Percentiles rank a stretch among this genome's conserved stretches.
phyloP scores from a whole-genome alignment of 371 early-diverging fungal genomes.

The Circinella umbellata region DNA sequence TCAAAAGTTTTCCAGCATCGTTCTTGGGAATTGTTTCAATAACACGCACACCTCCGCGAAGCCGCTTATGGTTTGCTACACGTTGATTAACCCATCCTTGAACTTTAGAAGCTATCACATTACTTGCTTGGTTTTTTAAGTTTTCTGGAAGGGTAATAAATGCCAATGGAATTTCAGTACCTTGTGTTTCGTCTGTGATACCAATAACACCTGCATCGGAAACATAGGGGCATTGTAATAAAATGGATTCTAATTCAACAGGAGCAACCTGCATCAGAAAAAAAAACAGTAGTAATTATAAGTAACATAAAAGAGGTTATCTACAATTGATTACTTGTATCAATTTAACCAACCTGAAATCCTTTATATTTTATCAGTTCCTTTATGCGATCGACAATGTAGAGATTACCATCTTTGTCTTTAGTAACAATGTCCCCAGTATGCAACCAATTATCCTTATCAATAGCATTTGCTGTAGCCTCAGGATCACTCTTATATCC shows the following conservation, averaged over 20 bases:
- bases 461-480: conserved; percentile 72
- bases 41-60: conserved; percentile 79
- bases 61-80: conserved; percentile 71
- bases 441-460: conserved; percentile 76
- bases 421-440: conserved; percentile 84
- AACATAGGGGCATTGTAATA: conserved; percentile 69
- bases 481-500: conserved; percentile 71
- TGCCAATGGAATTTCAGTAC: conserved; percentile 82
- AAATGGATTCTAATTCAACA: conserved; percentile 78
- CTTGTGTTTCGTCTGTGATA: conserved; percentile 48
- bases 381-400: conserved; percentile 71
- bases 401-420: conserved; percentile 63
- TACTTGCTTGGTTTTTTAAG: conserved; percentile 23
- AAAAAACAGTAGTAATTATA: no score
- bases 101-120: conserved; percentile 48
- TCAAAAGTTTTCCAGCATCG: conserved; percentile 79
- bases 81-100: conserved; percentile 61
- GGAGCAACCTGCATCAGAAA: conserved; percentile 16
- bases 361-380: conserved; percentile 83
- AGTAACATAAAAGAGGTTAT: no score
- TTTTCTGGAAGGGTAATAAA: conserved; percentile 61
- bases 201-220: conserved; percentile 79
- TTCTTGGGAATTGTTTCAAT: conserved; percentile 76
- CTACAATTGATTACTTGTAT: no score
- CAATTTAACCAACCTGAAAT: conserved; percentile 37